Evolutionary conservation across 345 rosid genomes (phyloP).

Genomic region (Lepidium aucheri): DNA sequence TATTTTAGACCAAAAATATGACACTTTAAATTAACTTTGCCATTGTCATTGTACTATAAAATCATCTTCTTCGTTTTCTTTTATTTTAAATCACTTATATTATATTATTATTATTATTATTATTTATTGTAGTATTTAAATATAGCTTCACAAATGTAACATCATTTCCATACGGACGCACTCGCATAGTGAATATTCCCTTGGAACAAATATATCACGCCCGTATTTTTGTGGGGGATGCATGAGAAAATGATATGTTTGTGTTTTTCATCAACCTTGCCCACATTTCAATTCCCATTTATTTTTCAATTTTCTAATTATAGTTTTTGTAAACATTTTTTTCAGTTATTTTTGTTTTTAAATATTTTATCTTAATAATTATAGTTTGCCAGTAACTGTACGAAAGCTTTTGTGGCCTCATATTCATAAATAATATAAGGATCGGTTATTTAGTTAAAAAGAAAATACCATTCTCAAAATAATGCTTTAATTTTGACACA

Average conservation of each 20-base stretch:
- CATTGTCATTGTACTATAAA: constrained; percentile 6
- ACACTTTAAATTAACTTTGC: background rate
- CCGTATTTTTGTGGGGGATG: constrained; percentile 17
- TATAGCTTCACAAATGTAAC: constrained; percentile 17
- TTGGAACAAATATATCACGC: constrained; percentile 7
- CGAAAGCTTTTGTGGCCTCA: background rate
- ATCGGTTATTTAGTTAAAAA: background rate
- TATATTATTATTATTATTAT: too few species aligned
- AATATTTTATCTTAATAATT: background rate
- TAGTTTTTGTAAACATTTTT: too few species aligned
- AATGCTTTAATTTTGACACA: background rate
- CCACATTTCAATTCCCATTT: background rate
- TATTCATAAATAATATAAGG: background rate
- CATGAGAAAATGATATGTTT: constrained; percentile 14
- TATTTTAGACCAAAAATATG: constrained; percentile 5
- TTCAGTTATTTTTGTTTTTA: background rate
- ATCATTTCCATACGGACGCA: constrained; percentile 25
- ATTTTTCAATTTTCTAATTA: too few species aligned
- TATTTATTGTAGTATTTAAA: too few species aligned
- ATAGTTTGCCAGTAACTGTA: background rate
- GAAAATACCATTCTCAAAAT: background rate
- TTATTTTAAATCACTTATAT: too few species aligned
- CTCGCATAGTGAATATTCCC: constrained; percentile 21
- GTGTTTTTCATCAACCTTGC: background rate
- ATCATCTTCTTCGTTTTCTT: constrained; percentile 13